Percentiles rank a stretch among this genome's conserved stretches.
phyloP scores from a whole-genome alignment of 495 filamentous ascomycete species.

The Annulohypoxylon bovei region DNA sequence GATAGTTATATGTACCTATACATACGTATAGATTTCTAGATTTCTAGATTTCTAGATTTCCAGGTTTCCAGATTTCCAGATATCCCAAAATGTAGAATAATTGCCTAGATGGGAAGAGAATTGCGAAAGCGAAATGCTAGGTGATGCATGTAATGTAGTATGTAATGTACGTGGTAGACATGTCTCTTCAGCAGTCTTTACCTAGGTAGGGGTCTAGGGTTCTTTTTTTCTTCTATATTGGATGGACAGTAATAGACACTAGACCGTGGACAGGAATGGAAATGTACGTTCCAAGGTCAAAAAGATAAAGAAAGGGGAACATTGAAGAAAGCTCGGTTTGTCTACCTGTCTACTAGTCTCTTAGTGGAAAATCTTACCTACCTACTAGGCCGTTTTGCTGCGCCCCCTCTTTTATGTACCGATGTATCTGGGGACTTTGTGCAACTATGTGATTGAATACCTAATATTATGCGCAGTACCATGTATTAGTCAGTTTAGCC shows the following conservation, averaged over 20 bases:
- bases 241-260: not conserved
- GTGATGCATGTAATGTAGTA: not conserved
- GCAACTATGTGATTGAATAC: no score
- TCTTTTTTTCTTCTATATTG: no score
- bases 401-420: not conserved
- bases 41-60: no score
- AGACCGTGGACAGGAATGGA: no score
- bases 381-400: not conserved
- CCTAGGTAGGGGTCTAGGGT: not conserved
- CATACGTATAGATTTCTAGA: not conserved
- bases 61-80: no score
- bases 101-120: not conserved
- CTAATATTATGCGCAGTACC: no score
- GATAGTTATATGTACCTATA: not conserved
- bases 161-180: not conserved
- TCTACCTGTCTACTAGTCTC: not conserved
- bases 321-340: not conserved
- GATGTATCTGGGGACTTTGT: no score
- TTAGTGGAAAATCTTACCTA: not conserved
- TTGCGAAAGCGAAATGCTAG: not conserved
- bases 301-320: not conserved
- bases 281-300: not conserved
- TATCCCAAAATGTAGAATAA: not conserved
- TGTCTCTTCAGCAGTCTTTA: no score
- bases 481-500: not conserved